Evolutionary conservation across 495 filamentous ascomycete genomes (phyloP), one percentile per base, ranked within the genome.

Genomic region (Pseudevernia furfuracea): DNA sequence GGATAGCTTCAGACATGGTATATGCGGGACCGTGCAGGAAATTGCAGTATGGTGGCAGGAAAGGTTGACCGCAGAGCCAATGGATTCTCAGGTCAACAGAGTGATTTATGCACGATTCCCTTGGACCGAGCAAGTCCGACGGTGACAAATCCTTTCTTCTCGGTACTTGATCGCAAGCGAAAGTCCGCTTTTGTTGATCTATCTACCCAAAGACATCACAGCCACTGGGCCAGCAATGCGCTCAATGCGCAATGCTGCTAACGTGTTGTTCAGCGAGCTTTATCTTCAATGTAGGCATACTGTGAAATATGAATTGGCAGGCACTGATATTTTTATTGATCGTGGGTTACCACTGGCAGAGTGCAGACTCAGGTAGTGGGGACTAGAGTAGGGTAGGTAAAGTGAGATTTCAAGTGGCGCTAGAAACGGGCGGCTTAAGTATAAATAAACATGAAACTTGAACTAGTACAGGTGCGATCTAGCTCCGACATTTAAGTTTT

Each of bases 371-470:
- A 49, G 10, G 7, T 28, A 7, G 12, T 25, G 1, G 10, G 9
- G n/a, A 28, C 9, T 23, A 3, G 17, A 17, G 28, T 28, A 30
- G 28, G 12, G 28, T 28, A 30, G 28, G 12, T 7, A 19, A 55
- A 34, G 28, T 30, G 52, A 6, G 4, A 3, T 15, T 28, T 34
- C 25, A 28, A 32, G 14, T 53, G 49, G 49, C 12, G 49, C 49
- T 53, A 53, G 28, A 53, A 32, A 34, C n/a, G 1, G 17, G 52
- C 15, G 52, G 52, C 52, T 34, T 3, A 8, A 11, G 7, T 34
- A 55, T 34, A 55, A 55, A 55, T 55, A 55, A 55, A 34, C 6
- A 17, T 55, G 52, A 55, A 55, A 55, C 52, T 6, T 14, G 15
- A 1, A n/a, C 52, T 34, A 55, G 14, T 55, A 1, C 30, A 0